Conservation (phyloP, 2,329 filamentous ascomycete species). For the Alternaria burnsii region DNA sequence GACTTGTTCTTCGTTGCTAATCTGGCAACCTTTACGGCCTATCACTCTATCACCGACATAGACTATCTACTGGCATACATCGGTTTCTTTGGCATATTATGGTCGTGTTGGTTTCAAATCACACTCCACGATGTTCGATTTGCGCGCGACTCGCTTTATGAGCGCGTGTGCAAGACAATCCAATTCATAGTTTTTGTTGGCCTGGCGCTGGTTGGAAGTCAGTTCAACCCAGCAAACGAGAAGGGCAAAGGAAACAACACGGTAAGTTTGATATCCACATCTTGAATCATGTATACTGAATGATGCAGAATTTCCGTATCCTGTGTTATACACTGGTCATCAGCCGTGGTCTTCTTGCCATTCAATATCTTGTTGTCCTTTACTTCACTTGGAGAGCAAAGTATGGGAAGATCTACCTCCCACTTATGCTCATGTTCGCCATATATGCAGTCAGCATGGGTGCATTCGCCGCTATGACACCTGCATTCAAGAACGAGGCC, state of each 20-base stretch:
- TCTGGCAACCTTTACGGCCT: conserved; percentile 51
- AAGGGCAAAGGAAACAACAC: conserved; percentile 38
- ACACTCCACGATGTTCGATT: conserved; percentile 53
- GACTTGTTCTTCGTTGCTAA: conserved; percentile 47
- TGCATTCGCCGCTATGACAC: conserved; percentile 47
- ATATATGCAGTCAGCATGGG: conserved; percentile 40
- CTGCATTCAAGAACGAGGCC: conserved; percentile 37
- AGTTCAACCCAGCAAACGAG: conserved; percentile 42
- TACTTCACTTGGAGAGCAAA: conserved; percentile 41
- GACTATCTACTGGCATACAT: conserved; percentile 48
- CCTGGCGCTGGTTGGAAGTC: conserved; percentile 47
- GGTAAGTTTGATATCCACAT: conserved; percentile 20
- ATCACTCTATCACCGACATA: conserved; percentile 49
- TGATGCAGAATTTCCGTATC: conserved; percentile 44
- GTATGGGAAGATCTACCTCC: conserved; percentile 47
- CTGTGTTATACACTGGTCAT: conserved; percentile 49
- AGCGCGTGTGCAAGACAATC: conserved; percentile 48
- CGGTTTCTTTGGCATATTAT: conserved; percentile 51
- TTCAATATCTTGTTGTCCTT: conserved; percentile 48
- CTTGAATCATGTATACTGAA: conserved; percentile 7
- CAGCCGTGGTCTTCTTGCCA: conserved; percentile 40
- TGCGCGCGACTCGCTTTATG: conserved; percentile 49
- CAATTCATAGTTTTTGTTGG: conserved; percentile 52
- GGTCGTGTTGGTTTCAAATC: conserved; percentile 52
- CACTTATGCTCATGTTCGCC: conserved; percentile 40